phyloP scores from a whole-genome alignment of 2,329 filamentous ascomycete genomes.

The Diaporthe ilicicola region DNA sequence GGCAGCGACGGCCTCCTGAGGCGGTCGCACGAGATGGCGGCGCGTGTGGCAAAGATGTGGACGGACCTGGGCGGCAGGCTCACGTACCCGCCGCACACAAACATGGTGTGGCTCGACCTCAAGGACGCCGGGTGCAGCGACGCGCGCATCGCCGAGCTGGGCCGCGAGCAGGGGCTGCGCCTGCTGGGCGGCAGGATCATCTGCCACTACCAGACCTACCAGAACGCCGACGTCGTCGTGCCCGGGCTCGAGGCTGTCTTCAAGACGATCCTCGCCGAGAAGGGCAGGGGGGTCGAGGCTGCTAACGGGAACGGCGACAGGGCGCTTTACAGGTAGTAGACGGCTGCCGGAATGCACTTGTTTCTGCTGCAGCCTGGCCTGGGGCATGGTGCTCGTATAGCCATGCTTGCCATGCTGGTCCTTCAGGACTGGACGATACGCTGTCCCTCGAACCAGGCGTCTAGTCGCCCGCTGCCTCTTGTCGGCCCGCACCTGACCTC shows the following conservation, averaged over 20 bases:
- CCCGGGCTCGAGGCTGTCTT: conserved; percentile 65
- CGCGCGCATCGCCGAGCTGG: conserved; percentile 50
- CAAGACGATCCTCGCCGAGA: conserved; percentile 43
- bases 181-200: conserved; percentile 53
- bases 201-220: conserved; percentile 68
- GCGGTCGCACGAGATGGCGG: conserved; percentile 69
- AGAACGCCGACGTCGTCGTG: conserved; percentile 67
- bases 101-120: conserved; percentile 89
- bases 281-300: conserved; percentile 29
- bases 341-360: too few relatives aligned
- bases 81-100: conserved; percentile 79
- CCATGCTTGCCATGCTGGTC: background rate
- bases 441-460: background rate
- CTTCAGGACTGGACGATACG: background rate
- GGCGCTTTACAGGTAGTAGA: conserved; percentile 25
- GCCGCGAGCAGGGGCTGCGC: conserved; percentile 52
- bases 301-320: background rate
- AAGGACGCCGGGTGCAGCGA: conserved; percentile 60
- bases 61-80: conserved; percentile 73
- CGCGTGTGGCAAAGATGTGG: conserved; percentile 71
- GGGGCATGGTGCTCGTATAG: background rate
- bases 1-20: conserved; percentile 70
- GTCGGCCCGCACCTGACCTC: background rate
- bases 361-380: background rate
- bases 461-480: background rate